Percentiles rank a stretch among this genome's conserved stretches.
These are phyloP conservation scores for Sclerotinia subarctica DNA, from an alignment of 2,329 filamentous ascomycete genomes.

Conservation along the genomic window DNA sequence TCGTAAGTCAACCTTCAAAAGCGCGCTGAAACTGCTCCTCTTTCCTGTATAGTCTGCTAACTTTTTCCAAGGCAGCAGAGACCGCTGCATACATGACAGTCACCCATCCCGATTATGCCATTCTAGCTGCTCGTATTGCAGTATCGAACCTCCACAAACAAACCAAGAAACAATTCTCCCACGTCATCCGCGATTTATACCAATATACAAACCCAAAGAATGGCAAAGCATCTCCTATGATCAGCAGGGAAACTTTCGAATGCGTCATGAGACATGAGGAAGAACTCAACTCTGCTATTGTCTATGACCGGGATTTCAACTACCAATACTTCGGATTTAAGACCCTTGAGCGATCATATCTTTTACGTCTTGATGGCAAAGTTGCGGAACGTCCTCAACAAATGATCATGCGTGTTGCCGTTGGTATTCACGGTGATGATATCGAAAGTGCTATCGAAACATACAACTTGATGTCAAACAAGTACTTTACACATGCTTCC, in stretches of 20 bases:
- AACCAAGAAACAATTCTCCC: slow-evolving; percentile 99
- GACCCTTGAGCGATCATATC: slow-evolving; percentile 95
- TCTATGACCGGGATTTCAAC: slow-evolving; percentile 99
- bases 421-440: slow-evolving; percentile 93
- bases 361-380: slow-evolving; percentile 92
- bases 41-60: slow-evolving; percentile 26
- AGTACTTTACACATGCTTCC: slow-evolving; percentile 97
- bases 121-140: slow-evolving; percentile 95
- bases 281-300: slow-evolving; percentile 96
- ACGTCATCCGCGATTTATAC: slow-evolving; percentile 89
- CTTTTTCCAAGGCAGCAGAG: slow-evolving; percentile 73
- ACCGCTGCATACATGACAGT: slow-evolving; percentile 99
- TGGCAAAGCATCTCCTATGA: slow-evolving; percentile 81
- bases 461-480: slow-evolving; percentile 98
- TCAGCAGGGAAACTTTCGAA: slow-evolving; percentile 85
- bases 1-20: slow-evolving; percentile 62
- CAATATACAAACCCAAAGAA: slow-evolving; percentile 97
- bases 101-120: slow-evolving; percentile 97
- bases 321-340: slow-evolving; percentile 99
- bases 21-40: slow-evolving; percentile 22
- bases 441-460: slow-evolving; percentile 95
- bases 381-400: slow-evolving; percentile 97
- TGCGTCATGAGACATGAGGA: slow-evolving; percentile 94
- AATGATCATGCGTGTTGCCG: slow-evolving; percentile 99
- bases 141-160: slow-evolving; percentile 99